phyloP scores from a whole-genome alignment of 176 grass and related monocot species.

The Raddia guianensis region DNA sequence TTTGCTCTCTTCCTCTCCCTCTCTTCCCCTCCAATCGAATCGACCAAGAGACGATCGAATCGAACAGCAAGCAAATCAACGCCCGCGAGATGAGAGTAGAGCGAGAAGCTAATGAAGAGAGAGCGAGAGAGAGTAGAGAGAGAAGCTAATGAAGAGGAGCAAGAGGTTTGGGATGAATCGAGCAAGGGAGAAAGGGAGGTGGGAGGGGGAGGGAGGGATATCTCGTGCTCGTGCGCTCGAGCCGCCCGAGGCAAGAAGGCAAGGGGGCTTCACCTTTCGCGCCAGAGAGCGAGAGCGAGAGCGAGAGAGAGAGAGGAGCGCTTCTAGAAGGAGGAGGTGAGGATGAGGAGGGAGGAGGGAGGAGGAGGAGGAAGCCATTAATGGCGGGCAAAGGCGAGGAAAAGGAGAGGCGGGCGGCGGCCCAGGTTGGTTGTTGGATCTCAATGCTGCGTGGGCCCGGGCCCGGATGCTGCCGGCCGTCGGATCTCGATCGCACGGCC shows the following conservation, averaged over 20 bases:
- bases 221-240: conserved; percentile 17
- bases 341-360: background rate
- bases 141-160: too few relatives aligned
- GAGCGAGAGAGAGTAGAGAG: background rate
- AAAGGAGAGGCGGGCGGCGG: background rate
- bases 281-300: background rate
- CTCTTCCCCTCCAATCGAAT: background rate
- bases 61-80: background rate
- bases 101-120: too few relatives aligned
- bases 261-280: conserved; percentile 10
- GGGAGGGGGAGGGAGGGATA: background rate
- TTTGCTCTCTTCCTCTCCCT: background rate
- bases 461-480: background rate
- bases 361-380: conserved; percentile 17
- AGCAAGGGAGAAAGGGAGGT: too few relatives aligned
- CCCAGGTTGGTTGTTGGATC: background rate
- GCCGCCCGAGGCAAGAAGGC: background rate
- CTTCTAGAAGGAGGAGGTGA: conserved; percentile 3
- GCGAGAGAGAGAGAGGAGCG: background rate
- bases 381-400: conserved; percentile 35
- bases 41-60: background rate
- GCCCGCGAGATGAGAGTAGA: too few relatives aligned
- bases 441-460: background rate
- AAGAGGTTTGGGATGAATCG: background rate
- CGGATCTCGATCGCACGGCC: background rate